phyloP scores from a whole-genome alignment of 352 stramenopile genomes.

The Thraustochytrium sp. region DNA sequence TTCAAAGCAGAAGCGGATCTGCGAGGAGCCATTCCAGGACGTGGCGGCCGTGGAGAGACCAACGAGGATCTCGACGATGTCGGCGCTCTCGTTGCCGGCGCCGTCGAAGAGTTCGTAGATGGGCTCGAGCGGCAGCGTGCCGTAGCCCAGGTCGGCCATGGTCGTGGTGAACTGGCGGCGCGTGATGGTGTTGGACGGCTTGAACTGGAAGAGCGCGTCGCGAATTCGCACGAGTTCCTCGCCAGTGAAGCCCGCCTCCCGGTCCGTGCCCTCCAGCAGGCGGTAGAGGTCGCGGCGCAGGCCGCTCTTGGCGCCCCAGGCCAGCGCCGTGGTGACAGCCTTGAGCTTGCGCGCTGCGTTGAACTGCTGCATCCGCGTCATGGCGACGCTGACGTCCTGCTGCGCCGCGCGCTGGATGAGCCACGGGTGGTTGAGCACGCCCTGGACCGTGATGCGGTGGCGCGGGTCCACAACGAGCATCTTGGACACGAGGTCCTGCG shows the following conservation, averaged over 20 bases:
- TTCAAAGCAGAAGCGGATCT: constrained; percentile 42
- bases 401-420: constrained; percentile 53
- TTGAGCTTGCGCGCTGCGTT: constrained; percentile 33
- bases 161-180: background rate
- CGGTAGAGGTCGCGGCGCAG: constrained; percentile 2
- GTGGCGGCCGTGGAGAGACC: constrained; percentile 21
- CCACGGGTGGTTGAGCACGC: constrained; percentile 82
- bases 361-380: constrained; percentile 11
- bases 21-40: constrained; percentile 8
- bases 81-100: background rate
- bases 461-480: constrained; percentile 70
- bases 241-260: background rate
- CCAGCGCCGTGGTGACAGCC: constrained; percentile 17
- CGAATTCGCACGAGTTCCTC: constrained; percentile 35
- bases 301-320: background rate
- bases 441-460: constrained; percentile 70
- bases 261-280: constrained; percentile 28
- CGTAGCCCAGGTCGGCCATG: constrained; percentile 14
- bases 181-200: background rate
- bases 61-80: constrained; percentile 37
- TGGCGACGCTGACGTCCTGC: background rate
- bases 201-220: constrained; percentile 33
- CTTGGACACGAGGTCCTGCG: constrained; percentile 69
- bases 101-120: constrained; percentile 33
- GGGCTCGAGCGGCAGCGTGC: background rate